Percentiles rank a stretch among this genome's conserved stretches.
Conservation (phyloP, 2,329 filamentous ascomycete genomes). For the Colletotrichum sidae region DNA sequence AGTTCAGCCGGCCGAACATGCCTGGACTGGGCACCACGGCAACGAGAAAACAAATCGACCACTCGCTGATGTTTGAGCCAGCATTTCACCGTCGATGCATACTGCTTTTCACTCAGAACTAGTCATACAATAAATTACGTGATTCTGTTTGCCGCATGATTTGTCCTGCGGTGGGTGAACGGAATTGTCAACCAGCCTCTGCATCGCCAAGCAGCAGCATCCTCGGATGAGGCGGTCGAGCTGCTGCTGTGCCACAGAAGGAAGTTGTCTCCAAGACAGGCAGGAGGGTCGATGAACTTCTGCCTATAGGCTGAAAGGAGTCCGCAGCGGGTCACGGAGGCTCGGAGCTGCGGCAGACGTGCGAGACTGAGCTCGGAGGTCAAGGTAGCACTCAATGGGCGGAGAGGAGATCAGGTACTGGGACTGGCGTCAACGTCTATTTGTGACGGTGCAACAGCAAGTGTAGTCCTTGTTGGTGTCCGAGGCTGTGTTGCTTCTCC, state of each 20-base stretch:
- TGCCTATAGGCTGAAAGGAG: slow-evolving; percentile 20
- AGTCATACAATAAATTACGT: background rate
- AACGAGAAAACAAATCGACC: background rate
- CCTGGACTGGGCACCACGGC: background rate
- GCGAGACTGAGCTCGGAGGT: slow-evolving; percentile 31
- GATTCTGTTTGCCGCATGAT: background rate
- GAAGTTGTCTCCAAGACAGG: slow-evolving; percentile 18
- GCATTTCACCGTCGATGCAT: background rate
- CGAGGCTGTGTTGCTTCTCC: background rate
- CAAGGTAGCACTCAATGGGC: background rate
- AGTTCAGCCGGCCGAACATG: background rate
- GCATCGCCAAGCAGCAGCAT: slow-evolving; percentile 14
- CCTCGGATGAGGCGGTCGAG: slow-evolving; percentile 33
- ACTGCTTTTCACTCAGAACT: background rate
- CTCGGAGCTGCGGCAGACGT: slow-evolving; percentile 34
- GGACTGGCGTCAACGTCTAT: slow-evolving; percentile 9
- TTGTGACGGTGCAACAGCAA: slow-evolving; percentile 10
- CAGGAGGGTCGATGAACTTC: slow-evolving; percentile 14
- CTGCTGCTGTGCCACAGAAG: slow-evolving; percentile 20
- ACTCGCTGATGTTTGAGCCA: background rate
- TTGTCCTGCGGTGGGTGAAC: slow-evolving; percentile 7
- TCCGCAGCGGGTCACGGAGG: slow-evolving; percentile 23
- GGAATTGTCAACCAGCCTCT: slow-evolving; percentile 1
- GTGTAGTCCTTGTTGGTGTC: background rate
- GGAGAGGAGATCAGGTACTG: slow-evolving; percentile 13